Percentiles rank a stretch among this genome's conserved stretches.
Conservation (phyloP, 306 rosid species). For the Crotalaria pallida region DNA sequence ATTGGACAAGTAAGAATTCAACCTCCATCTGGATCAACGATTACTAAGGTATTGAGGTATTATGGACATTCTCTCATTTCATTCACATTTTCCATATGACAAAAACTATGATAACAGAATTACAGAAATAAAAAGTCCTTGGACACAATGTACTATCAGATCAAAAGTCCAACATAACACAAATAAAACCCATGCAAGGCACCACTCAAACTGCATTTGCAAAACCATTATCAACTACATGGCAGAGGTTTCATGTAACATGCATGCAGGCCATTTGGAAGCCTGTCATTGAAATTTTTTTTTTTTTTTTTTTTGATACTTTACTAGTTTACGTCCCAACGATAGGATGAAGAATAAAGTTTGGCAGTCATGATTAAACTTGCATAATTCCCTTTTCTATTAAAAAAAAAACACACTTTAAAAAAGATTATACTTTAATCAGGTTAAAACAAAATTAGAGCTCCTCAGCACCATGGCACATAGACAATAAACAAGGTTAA, state of each 20-base stretch:
- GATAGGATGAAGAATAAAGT: not conserved
- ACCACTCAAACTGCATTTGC: not conserved
- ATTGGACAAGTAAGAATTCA: not conserved
- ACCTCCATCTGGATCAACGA: not conserved
- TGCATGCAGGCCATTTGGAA: not conserved
- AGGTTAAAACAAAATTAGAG: not conserved
- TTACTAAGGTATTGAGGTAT: not conserved
- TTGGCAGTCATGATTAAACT: not conserved
- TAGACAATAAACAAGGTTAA: not conserved
- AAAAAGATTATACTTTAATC: not conserved
- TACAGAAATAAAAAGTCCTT: not conserved
- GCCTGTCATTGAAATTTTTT: not conserved
- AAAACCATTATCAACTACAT: not conserved
- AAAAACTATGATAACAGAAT: not conserved
- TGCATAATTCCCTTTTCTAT: not conserved
- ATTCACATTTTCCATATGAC: not conserved
- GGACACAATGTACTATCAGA: not conserved
- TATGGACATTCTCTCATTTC: not conserved
- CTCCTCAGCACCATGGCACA: not conserved
- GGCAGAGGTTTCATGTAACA: not conserved
- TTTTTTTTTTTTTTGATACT: no score
- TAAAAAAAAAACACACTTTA: not conserved
- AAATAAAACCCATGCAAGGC: not conserved
- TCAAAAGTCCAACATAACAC: not conserved
- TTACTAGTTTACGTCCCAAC: not conserved